These are phyloP conservation scores for Solanum hybrid DNA, from an alignment of 305 asterid species.

Conservation along the genomic window DNA sequence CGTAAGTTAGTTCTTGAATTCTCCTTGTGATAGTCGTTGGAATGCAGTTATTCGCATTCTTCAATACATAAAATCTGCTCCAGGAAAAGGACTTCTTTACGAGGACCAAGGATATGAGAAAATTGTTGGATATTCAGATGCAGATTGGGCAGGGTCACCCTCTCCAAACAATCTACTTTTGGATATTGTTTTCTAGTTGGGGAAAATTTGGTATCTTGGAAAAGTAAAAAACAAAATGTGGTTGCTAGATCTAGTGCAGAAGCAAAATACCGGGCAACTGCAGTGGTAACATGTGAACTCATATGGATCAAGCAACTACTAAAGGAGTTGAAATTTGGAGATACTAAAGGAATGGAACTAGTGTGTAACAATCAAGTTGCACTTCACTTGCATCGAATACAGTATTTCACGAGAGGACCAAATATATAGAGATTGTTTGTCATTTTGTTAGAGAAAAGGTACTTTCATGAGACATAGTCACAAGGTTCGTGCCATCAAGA, in stretches of 20 bases:
- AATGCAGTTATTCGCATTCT: background rate
- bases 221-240: background rate
- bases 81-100: background rate
- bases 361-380: background rate
- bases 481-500: background rate
- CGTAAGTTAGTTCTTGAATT: background rate
- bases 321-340: background rate
- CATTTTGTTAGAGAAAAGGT: background rate
- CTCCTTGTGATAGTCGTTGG: background rate
- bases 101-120: background rate
- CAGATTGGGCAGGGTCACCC: background rate
- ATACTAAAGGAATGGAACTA: background rate
- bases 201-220: background rate
- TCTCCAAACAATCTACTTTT: background rate
- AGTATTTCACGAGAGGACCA: background rate
- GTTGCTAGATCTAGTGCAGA: background rate
- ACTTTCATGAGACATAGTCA: background rate
- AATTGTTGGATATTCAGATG: background rate
- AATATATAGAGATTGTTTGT: background rate
- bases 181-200: background rate
- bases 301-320: background rate
- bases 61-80: background rate
- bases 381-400: background rate
- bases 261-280: background rate
- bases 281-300: background rate